These are phyloP conservation scores for Talinum fruticosum DNA, from an alignment of 148 eudicot species.

Conservation along the genomic window DNA sequence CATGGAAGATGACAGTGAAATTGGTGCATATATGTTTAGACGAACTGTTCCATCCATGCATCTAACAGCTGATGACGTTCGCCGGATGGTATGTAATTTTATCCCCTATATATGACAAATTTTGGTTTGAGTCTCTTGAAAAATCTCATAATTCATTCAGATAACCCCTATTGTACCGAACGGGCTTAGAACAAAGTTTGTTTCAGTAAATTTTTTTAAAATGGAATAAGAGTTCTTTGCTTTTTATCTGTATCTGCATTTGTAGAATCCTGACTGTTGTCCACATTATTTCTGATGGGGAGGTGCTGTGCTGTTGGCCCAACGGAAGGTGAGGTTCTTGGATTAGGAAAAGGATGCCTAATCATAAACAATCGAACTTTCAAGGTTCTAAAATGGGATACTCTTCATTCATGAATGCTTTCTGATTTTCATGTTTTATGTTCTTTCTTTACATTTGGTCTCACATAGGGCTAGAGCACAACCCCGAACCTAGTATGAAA, in stretches of 20 bases:
- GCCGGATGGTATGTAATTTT: conserved; percentile 68
- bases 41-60: conserved; percentile 96
- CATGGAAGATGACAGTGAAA: conserved; percentile 99
- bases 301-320: background rate
- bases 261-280: background rate
- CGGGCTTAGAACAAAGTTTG: too few species aligned
- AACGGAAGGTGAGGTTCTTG: background rate
- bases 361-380: background rate
- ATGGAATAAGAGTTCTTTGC: too few species aligned
- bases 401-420: background rate
- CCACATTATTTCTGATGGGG: background rate
- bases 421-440: background rate
- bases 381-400: background rate
- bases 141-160: background rate
- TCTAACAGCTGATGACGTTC: conserved; percentile 79
- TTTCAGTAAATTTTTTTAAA: background rate
- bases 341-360: background rate
- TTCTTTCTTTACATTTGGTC: background rate
- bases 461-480: background rate
- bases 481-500: too few species aligned
- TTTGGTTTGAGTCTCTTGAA: background rate
- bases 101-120: background rate
- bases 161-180: background rate
- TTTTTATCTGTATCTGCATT: too few species aligned
- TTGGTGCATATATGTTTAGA: conserved; percentile 96